Conservation (phyloP, 306 rosid genomes). For the Corylus avellana region DNA sequence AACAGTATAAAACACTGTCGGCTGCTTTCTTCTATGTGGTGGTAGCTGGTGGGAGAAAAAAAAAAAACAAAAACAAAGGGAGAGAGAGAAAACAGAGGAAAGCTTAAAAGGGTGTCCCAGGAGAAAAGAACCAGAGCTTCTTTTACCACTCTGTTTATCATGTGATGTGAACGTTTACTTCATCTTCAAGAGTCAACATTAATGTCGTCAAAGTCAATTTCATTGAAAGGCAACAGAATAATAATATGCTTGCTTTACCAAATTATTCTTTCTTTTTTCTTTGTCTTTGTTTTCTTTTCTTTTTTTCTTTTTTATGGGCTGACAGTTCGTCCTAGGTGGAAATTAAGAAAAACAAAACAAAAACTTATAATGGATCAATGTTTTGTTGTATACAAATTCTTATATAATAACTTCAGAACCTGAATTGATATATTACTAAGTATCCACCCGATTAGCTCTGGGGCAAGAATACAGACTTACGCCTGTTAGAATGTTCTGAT, state of each 20-base stretch:
- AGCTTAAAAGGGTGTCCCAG: constrained; percentile 4
- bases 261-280: no score
- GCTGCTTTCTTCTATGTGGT: constrained; percentile 21
- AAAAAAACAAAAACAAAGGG: not conserved
- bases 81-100: not conserved
- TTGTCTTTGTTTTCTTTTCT: no score
- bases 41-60: constrained; percentile 3
- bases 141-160: not conserved
- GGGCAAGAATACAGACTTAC: no score
- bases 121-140: not conserved
- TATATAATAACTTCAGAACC: no score
- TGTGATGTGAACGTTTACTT: not conserved
- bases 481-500: no score
- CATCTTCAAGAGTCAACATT: constrained; percentile 25
- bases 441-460: no score
- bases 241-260: not conserved
- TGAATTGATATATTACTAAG: no score
- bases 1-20: constrained; percentile 25
- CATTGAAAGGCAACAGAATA: not conserved
- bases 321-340: no score
- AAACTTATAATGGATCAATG: no score
- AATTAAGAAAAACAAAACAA: no score
- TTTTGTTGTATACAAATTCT: no score
- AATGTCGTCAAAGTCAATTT: constrained; percentile 27
- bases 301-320: no score